Evolutionary conservation across 495 filamentous ascomycete genomes (phyloP).

Genomic region (Terfezia boudieri): DNA sequence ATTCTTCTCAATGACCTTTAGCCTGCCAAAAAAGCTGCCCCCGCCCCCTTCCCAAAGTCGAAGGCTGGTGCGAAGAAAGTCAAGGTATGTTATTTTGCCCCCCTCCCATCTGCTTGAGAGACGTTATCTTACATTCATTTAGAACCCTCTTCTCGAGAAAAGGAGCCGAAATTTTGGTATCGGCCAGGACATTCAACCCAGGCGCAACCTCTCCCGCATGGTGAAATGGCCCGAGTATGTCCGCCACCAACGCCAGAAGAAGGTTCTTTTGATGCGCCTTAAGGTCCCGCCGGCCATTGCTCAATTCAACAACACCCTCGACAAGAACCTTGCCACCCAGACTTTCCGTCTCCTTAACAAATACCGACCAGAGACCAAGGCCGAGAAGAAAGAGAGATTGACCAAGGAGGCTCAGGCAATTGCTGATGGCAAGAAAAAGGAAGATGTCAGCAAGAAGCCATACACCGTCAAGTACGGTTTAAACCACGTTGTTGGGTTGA

Average conservation of each 20-base stretch:
- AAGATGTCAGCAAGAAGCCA: conserved; percentile 99
- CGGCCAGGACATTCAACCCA: conserved; percentile 95
- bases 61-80: conserved; percentile 91
- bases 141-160: conserved; percentile 99
- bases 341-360: conserved; percentile 98
- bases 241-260: conserved; percentile 97
- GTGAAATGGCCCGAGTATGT: conserved; percentile 98
- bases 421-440: conserved; percentile 98
- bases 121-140: conserved; percentile 4
- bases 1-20: conserved; percentile 75
- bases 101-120: neutral
- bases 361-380: conserved; percentile 97
- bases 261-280: conserved; percentile 94
- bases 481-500: conserved; percentile 97
- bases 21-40: conserved; percentile 96
- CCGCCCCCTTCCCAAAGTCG: conserved; percentile 82
- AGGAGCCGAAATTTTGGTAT: conserved; percentile 94
- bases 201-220: conserved; percentile 94
- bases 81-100: conserved; percentile 46
- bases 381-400: conserved; percentile 98
- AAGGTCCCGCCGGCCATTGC: conserved; percentile 96
- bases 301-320: conserved; percentile 91
- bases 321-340: conserved; percentile 96
- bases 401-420: conserved; percentile 93
- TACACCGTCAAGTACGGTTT: conserved; percentile 98